Percentiles rank a stretch among this genome's conserved stretches.
Evolutionary conservation across 2,329 filamentous ascomycete genomes (phyloP).

Genomic region (Ophiostoma triangulosporum): DNA sequence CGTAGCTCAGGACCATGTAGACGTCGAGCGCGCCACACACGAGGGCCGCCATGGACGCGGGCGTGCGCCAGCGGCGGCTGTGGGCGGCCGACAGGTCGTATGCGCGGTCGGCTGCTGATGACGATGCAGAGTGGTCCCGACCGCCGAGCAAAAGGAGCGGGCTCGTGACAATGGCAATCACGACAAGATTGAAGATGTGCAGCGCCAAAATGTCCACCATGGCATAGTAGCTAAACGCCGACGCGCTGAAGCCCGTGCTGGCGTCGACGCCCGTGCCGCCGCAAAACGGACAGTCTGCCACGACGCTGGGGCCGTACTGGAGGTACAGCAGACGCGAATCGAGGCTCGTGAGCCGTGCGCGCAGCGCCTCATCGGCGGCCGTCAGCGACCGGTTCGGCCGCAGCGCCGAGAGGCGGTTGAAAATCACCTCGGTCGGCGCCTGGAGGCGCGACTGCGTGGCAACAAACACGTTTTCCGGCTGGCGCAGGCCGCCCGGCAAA

Average conservation of each 20-base stretch:
- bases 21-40: constrained; percentile 49
- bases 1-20: constrained; percentile 51
- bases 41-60: constrained; percentile 51
- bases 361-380: constrained; percentile 48
- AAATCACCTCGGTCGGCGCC: constrained; percentile 73
- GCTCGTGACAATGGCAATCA: constrained; percentile 63
- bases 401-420: constrained; percentile 54
- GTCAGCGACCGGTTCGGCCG: constrained; percentile 37
- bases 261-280: constrained; percentile 15
- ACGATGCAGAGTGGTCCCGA: constrained; percentile 20
- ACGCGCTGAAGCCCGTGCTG: constrained; percentile 46
- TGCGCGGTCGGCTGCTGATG: constrained; percentile 2
- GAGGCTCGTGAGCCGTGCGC: constrained; percentile 52
- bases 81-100: constrained; percentile 6
- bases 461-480: constrained; percentile 70
- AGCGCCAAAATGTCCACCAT: constrained; percentile 58
- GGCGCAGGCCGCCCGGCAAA: constrained; percentile 43
- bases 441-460: constrained; percentile 69
- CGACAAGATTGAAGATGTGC: constrained; percentile 66
- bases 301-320: constrained; percentile 60
- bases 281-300: constrained; percentile 76
- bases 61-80: constrained; percentile 44
- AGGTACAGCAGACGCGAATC: constrained; percentile 71
- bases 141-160: constrained; percentile 43
- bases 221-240: constrained; percentile 44